phyloP scores from a whole-genome alignment of 148 eudicot genomes.

The Camellia lanceoleosa region DNA sequence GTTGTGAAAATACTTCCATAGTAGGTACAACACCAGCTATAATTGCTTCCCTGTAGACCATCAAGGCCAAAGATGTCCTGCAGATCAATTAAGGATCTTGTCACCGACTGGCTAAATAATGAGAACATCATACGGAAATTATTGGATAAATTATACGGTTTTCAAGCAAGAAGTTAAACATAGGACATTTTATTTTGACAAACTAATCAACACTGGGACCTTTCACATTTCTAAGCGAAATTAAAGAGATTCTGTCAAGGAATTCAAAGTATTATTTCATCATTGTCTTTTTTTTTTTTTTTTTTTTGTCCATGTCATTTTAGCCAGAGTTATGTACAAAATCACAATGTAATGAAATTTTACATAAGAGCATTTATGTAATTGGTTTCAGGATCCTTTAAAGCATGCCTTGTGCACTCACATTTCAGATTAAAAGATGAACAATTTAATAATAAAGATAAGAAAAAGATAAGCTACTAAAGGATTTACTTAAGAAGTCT shows the following conservation, averaged over 20 bases:
- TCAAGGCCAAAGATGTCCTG: slow-evolving; percentile 84
- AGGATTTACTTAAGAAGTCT: neutral
- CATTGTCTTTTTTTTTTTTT: neutral
- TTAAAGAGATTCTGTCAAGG: neutral
- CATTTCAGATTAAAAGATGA: neutral
- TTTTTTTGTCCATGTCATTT: neutral
- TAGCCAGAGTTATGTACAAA: neutral
- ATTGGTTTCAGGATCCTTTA: neutral
- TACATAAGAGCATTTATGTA: neutral
- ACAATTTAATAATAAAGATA: neutral
- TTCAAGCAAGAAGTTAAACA: neutral
- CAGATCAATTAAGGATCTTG: slow-evolving; percentile 16
- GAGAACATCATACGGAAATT: neutral
- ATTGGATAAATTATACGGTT: neutral
- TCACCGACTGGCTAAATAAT: neutral
- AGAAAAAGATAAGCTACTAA: neutral
- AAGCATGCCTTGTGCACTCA: neutral
- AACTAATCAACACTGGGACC: neutral
- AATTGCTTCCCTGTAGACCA: slow-evolving; percentile 77
- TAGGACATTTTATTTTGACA: neutral
- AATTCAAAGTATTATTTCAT: neutral
- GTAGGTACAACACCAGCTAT: slow-evolving; percentile 65
- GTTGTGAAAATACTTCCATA: slow-evolving; percentile 63
- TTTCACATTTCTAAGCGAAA: neutral
- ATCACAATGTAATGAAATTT: neutral